Base-by-base conservation (phyloP, 2,329 filamentous ascomycete species). In the Leptographium flavum region DNA sequence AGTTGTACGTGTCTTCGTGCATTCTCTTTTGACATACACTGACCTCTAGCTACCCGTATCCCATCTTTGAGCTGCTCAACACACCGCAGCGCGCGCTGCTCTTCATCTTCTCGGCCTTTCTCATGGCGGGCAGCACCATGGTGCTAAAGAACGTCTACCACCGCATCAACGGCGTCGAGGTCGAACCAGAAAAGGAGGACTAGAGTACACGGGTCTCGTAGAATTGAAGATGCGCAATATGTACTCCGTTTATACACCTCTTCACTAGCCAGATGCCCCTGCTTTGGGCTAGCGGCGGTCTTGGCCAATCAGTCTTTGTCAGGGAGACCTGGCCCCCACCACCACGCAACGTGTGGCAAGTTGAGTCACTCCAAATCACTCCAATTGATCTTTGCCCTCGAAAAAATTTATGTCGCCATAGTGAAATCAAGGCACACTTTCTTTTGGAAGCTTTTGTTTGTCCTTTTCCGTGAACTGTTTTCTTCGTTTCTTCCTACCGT, bases 31-130 rank as follows among this genome's bases (percentile, higher is more conserved):
- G 17, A 19, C 37, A 10, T 5, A 36, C 43, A 27, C 8, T 45
- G 21, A 44, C 14, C 28, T 23, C 10, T 32, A 83, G 79, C 68
- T 93, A 94, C 54, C 87, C 87, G 0, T 94, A 95, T 60, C 87
- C 88, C 1, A 71, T 94, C 23, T 90, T 95, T 51, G 79, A 69
- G 9, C 58, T 83, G 38, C 64, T 93, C 36, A 71, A 68, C 42
- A 82, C 77, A 0, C 58, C 65, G 41, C 79, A 87, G 56, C 74
- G 88, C 19, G 65, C 79, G 9, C 63, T 74, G 0, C 66, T 94
- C 10, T 94, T 93, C 53, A 69, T 69, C 1, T 64, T 74, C 17
- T 83, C 83, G 36, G 87, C 84, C 1, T 56, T 72, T 1, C 61
- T 84, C 15, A 88, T 93, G 76, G 80, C 83, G 2, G 59, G 68